Evolutionary conservation across 495 filamentous ascomycete species (phyloP), one percentile per base, ranked within the genome.

Genomic region (Penicillium daleae): DNA sequence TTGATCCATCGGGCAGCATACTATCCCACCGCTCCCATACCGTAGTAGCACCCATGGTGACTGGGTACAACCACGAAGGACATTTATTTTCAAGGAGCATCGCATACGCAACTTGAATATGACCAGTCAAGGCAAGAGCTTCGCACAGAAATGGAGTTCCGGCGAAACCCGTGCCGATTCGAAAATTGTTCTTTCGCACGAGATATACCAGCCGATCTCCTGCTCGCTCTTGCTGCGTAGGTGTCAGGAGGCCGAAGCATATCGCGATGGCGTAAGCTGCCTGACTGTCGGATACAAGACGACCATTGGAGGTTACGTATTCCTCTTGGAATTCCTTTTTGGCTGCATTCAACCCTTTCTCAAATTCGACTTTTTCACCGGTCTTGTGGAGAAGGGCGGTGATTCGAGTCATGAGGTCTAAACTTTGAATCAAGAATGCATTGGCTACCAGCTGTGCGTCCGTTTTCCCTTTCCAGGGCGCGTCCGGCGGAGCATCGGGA

Each of bases 401-500:
- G 40, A 44, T 44, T 44, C 19, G 19, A 22, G 40, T 22, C 40
- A 44, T 44, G 7, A 22, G 40, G 6, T 44, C 40, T 21, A 44
- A 7, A 22, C 40, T 44, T n/a, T 22, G 40, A 10, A 44, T 44
- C 19, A 44, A 12, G 40, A 44, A 22, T 9, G 40, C n/a, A 7
- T 44, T 44, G 40, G 40, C 40, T 19, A 44, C 19, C 40, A 44
- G 17, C 40, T 44, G 40, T 44, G 40, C 40, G 40, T 44, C 40
- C 2, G 40, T 44, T 21, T 44, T 44, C n/a, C 40, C 40, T 22
- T 44, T 44, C 40, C 40, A 44, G 8, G 40, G 40, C 12, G 40
- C 40, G 8, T 44, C n/a, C 7, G 40, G 17, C 4, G 40, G 40
- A 44, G 40, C 40, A 22, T 44, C 40, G 21, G 40, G 40, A 22